Percentiles rank a stretch among this genome's conserved stretches.
These are phyloP conservation scores for maize (Zea mays) DNA, from an alignment of 176 grass and related monocot genomes.

Conservation along the genomic window DNA sequence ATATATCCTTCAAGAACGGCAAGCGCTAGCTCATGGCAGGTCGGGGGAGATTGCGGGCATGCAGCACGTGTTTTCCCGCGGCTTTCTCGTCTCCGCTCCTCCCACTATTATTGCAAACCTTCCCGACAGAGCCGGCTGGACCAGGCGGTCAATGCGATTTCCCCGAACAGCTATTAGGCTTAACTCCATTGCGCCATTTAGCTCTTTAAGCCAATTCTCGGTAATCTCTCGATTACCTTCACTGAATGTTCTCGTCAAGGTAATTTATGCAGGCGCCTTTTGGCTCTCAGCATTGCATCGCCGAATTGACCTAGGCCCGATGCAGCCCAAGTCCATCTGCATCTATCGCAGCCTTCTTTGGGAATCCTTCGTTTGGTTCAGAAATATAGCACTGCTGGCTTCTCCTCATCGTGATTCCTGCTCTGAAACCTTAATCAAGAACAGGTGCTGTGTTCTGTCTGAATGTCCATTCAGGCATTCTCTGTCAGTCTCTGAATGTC, in stretches of 20 bases:
- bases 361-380: neutral
- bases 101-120: neutral
- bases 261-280: neutral
- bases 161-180: neutral
- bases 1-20: neutral
- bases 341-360: neutral
- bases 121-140: neutral
- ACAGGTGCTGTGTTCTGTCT: conserved; percentile 5
- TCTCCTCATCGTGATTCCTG: neutral
- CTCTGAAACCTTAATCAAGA: neutral
- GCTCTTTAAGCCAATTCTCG: neutral
- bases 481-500: neutral
- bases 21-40: neutral
- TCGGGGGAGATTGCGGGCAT: neutral
- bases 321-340: neutral
- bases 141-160: conserved; percentile 7
- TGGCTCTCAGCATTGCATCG: neutral
- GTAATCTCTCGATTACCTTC: neutral
- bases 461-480: neutral
- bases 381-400: no score
- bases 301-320: neutral
- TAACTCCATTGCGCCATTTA: neutral
- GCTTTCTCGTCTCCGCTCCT: neutral
- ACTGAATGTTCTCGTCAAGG: neutral
- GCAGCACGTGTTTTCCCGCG: conserved; percentile 10